phyloP scores from a whole-genome alignment of 805 yeast genomes.

The Cyberlindnera mississippiensis region DNA sequence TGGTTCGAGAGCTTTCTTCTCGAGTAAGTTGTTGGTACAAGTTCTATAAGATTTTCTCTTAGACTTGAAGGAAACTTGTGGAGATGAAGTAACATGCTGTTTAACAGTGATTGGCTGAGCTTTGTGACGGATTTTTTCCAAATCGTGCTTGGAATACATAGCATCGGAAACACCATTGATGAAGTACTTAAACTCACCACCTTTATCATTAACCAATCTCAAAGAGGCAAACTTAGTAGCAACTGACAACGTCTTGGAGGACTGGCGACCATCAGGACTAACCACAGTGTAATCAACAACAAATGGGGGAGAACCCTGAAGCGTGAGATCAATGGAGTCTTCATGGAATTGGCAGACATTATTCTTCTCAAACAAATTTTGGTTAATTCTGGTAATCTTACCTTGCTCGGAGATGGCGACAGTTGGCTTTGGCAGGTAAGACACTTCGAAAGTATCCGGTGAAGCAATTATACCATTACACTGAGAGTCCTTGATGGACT shows the following conservation, averaged over 20 bases:
- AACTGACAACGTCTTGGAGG: constrained; percentile 40
- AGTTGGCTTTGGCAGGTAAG: constrained; percentile 44
- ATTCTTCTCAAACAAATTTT: constrained; percentile 30
- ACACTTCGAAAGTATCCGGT: constrained; percentile 34
- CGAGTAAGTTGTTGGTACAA: constrained; percentile 39
- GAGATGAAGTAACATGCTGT: constrained; percentile 59
- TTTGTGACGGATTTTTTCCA: constrained; percentile 27
- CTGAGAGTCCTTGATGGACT: constrained; percentile 44
- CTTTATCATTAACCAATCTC: constrained; percentile 37
- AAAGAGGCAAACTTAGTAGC: constrained; percentile 49
- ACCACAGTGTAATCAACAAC: constrained; percentile 60
- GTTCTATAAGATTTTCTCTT: constrained; percentile 47
- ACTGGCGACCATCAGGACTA: constrained; percentile 49
- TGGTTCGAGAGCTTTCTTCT: constrained; percentile 38
- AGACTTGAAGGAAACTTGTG: constrained; percentile 49
- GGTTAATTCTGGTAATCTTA: constrained; percentile 23
- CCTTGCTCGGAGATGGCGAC: constrained; percentile 35
- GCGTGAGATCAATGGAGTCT: constrained; percentile 44
- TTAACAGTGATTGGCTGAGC: constrained; percentile 36
- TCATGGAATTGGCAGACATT: constrained; percentile 47
- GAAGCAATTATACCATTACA: constrained; percentile 47
- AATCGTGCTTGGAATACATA: constrained; percentile 45
- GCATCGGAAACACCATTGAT: constrained; percentile 65
- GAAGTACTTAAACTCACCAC: constrained; percentile 60
- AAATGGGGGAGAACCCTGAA: constrained; percentile 64